phyloP scores from a whole-genome alignment of 768 basidiomycete genomes.

The Leucocoprinus leucothites region DNA sequence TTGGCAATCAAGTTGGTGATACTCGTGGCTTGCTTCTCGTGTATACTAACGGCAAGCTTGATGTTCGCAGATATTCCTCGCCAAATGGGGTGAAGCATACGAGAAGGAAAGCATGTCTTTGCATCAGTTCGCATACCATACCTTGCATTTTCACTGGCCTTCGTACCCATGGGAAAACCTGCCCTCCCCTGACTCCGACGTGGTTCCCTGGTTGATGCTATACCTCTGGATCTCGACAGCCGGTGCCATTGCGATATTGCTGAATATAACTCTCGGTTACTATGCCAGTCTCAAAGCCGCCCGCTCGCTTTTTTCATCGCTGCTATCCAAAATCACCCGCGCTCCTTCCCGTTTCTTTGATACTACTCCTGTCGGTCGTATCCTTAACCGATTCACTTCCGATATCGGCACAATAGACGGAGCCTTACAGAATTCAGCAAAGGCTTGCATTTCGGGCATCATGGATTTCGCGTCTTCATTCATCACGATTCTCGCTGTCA shows the following conservation, averaged over 20 bases:
- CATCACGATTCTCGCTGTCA: conserved; percentile 55
- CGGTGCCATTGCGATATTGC: conserved; percentile 50
- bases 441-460: conserved; percentile 51
- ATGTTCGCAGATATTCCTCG: conserved; percentile 52
- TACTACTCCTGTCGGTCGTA: conserved; percentile 70
- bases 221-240: conserved; percentile 61
- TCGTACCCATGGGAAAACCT: conserved; percentile 44
- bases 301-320: conserved; percentile 51
- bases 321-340: conserved; percentile 52
- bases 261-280: conserved; percentile 61
- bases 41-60: not conserved
- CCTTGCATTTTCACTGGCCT: conserved; percentile 16
- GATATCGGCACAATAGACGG: conserved; percentile 77
- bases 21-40: not conserved
- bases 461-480: conserved; percentile 65
- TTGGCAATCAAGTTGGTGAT: conserved; percentile 52
- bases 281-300: conserved; percentile 69
- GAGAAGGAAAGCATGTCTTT: conserved; percentile 22
- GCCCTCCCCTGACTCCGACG: conserved; percentile 57
- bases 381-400: conserved; percentile 76
- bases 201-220: conserved; percentile 63
- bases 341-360: conserved; percentile 74
- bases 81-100: conserved; percentile 70
- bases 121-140: conserved; percentile 12
- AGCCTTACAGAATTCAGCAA: conserved; percentile 52